These are phyloP conservation scores for Fusarium xyrophilum DNA, from an alignment of 2,329 filamentous ascomycete genomes.

Conservation along the genomic window DNA sequence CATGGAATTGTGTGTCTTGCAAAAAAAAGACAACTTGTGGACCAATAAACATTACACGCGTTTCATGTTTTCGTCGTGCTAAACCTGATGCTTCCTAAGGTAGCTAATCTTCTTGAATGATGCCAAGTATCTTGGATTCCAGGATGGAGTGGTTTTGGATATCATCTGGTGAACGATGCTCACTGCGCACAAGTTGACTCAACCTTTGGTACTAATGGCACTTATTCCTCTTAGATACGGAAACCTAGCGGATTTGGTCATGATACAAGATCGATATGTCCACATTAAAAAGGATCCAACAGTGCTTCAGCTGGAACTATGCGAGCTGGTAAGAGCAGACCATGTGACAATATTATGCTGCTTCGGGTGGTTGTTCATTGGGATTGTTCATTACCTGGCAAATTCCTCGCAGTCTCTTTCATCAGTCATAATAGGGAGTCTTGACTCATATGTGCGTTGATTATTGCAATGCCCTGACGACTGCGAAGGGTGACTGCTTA, in stretches of 20 bases:
- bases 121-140: neutral
- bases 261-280: neutral
- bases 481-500: neutral
- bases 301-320: neutral
- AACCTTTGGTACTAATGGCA: neutral
- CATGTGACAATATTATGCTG: neutral
- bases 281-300: neutral
- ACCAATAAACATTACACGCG: constrained; percentile 24
- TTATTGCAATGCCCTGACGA: neutral
- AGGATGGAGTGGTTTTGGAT: neutral
- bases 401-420: neutral
- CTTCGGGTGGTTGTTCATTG: neutral
- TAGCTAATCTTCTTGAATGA: neutral
- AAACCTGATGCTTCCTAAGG: neutral
- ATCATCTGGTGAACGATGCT: neutral
- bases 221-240: neutral
- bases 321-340: neutral
- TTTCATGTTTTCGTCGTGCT: neutral
- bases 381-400: neutral
- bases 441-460: neutral
- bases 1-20: constrained; percentile 16
- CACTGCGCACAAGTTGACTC: no score
- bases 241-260: neutral
- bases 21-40: constrained; percentile 12
- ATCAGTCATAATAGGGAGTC: neutral